Base-by-base conservation (phyloP, 2,329 filamentous ascomycete genomes). In the Pseudogymnoascus pannorum region DNA sequence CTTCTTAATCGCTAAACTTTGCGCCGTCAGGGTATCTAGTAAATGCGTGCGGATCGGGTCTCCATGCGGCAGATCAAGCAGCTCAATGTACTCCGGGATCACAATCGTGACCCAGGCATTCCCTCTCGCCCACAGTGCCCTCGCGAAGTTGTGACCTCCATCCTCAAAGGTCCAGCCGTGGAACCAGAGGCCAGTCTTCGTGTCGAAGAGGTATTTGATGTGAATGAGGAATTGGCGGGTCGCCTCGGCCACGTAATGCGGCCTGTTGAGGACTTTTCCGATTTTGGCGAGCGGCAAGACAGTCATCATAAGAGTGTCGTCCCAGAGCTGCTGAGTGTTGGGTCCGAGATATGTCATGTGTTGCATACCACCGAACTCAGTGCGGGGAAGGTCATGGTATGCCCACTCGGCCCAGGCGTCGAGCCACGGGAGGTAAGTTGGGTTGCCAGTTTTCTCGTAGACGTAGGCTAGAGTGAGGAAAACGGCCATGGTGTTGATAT, bases 301-400 rank as follows among this genome's bases (percentile, higher is more conserved):
- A 0, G 88, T 92, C 89, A 93, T 93, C 89, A 93, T 92, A 48
- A 93, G 78, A 5, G 89, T 93, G 71, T 93, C 89, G 67, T 92
- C 89, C 89, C 89, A 93, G 20, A 92, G 78, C 75, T 92, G 87
- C 71, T 90, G 81, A 64, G 85, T 79, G 73, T 93, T 91, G 65
- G 82, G 79, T 2, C 84, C 81, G 31, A 87, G 74, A 67, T 92
- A 72, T 31, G 68, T 70, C 57, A 69, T 67, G 38, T 70, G 69
- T 57, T 71, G 68, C 71, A 74, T 72, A 8, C 72, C 79, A 54
- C 86, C 88, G 69, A 85, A 87, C 58, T 81, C 83, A 0, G 89
- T 92, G 40, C 88, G 80, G 11, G 84, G 83, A 26, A 92, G 79
- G 58, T 90, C 89, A 72, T 91, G 78, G 81, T 90, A 90, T 1